Base-by-base conservation (phyloP, 164 flowering plant species). In the Vitis labrusca region DNA sequence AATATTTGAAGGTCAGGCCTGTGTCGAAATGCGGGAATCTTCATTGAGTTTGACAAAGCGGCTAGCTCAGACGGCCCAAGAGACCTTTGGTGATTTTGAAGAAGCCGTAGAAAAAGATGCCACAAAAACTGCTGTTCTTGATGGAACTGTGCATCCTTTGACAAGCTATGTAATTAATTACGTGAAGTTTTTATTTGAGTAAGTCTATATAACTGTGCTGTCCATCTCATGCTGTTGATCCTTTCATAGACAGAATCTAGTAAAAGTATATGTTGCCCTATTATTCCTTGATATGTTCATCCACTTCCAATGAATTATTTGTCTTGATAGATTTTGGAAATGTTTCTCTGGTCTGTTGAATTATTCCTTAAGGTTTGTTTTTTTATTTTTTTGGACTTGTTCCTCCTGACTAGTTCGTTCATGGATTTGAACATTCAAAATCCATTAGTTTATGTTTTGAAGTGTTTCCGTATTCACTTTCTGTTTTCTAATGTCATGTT, bases 101-200 rank as follows among this genome's bases (percentile, higher is more conserved):
- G 98, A 95, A 81, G 98, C 96, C 1, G 99, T 92, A 73, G 97
- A 92, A 72, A 94, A 92, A 68, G 99, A 94, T 86, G 95, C 96
- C 14, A 94, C 97, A 53, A 94, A 86, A 81, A 91, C 98, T 68
- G 84, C 99, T 29, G 96, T 92, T 72, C 79, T 85, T 16, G 99
- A 95, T 86, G 99, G 99, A 75, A 95, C 99, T 68, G 99, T 95
- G 56, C 99, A 93, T 85, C 98, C 99, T 50, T 78, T 95, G 75
- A 95, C 99, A 30, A 92, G 98, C 87, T 94, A 94, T 80, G 99
- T 94, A 66, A 91, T 94, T 63, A 92, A 92, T 66, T 94, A 94
- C 50, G 93, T 94, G 65, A 94, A 92, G 74, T 94, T 92, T 74
- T 74, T 95, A 37, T 91, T 93, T 59, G 99, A 95, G 98, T 94